Evolutionary conservation across 257 asterid genomes (phyloP).

Genomic region (Cordia subcordata): DNA sequence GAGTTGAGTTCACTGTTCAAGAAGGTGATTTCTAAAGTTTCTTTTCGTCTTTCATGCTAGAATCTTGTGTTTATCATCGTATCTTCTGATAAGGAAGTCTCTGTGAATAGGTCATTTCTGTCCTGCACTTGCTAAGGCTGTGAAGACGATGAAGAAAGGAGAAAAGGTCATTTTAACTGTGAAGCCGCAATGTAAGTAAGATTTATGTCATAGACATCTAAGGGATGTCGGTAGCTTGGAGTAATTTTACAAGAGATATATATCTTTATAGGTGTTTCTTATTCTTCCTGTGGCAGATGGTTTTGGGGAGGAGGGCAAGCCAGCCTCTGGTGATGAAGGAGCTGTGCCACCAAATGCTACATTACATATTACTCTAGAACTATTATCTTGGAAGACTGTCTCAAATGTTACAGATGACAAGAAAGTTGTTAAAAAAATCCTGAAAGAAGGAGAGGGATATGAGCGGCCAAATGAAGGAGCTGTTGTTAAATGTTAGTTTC

Average conservation of each 20-base stretch:
- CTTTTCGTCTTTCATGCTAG: background rate
- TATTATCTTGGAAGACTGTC: constrained; percentile 50
- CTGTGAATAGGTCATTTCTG: constrained; percentile 42
- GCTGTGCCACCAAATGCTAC: constrained; percentile 51
- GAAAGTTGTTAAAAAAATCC: constrained; percentile 42
- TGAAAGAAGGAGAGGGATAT: constrained; percentile 54
- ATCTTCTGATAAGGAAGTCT: background rate
- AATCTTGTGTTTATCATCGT: background rate
- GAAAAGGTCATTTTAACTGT: constrained; percentile 50
- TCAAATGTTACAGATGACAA: constrained; percentile 40
- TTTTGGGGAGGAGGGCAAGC: constrained; percentile 54
- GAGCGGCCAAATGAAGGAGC: constrained; percentile 56
- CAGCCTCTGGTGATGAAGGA: constrained; percentile 34
- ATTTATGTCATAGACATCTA: background rate
- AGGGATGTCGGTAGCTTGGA: background rate
- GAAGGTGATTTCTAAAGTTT: constrained; percentile 28
- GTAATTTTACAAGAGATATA: background rate
- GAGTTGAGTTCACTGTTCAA: constrained; percentile 49
- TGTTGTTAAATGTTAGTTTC: constrained; percentile 35
- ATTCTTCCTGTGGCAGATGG: constrained; percentile 38
- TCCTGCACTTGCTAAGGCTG: constrained; percentile 55
- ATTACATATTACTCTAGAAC: constrained; percentile 34
- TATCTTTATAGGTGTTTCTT: background rate
- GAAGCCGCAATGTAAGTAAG: constrained; percentile 48
- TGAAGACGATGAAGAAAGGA: constrained; percentile 63